phyloP scores from a whole-genome alignment of 2,329 filamentous ascomycete genomes.

The Blastomyces percursus region DNA sequence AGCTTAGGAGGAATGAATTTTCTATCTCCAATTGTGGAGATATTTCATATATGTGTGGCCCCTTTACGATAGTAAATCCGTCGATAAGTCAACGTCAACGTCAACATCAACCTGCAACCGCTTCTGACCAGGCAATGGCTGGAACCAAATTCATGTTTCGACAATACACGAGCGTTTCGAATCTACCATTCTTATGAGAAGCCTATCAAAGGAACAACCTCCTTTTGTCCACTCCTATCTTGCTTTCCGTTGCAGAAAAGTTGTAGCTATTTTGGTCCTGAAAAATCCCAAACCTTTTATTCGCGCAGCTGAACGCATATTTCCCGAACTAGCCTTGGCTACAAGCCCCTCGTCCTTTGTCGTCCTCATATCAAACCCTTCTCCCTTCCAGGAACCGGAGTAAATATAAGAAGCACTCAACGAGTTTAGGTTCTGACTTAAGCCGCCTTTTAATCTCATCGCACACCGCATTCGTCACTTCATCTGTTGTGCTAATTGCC shows the following conservation, averaged over 20 bases:
- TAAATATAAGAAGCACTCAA: neutral
- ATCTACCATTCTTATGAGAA: neutral
- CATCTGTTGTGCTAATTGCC: slow-evolving; percentile 45
- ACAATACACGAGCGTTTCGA: neutral
- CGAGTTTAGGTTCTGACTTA: neutral
- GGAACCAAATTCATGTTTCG: neutral
- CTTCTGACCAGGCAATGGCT: neutral
- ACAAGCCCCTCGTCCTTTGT: neutral
- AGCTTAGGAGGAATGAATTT: too few species aligned
- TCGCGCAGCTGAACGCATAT: neutral
- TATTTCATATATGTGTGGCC: too few species aligned
- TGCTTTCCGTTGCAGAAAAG: neutral
- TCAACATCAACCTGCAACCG: too few species aligned
- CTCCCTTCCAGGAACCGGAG: neutral
- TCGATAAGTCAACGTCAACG: too few species aligned
- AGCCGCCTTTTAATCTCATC: slow-evolving; percentile 37
- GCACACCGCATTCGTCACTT: slow-evolving; percentile 49
- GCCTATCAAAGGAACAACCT: neutral
- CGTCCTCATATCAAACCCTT: neutral
- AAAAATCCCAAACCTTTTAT: neutral
- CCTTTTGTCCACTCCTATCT: neutral
- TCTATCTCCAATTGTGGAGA: too few species aligned
- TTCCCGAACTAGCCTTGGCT: too few species aligned
- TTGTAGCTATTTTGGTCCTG: neutral
- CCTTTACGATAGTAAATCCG: too few species aligned